A percentile compares a stretch with the other conserved stretches of the same genome.
Conservation (phyloP, 140 eudicot species). For the Stevia rebaudiana region DNA sequence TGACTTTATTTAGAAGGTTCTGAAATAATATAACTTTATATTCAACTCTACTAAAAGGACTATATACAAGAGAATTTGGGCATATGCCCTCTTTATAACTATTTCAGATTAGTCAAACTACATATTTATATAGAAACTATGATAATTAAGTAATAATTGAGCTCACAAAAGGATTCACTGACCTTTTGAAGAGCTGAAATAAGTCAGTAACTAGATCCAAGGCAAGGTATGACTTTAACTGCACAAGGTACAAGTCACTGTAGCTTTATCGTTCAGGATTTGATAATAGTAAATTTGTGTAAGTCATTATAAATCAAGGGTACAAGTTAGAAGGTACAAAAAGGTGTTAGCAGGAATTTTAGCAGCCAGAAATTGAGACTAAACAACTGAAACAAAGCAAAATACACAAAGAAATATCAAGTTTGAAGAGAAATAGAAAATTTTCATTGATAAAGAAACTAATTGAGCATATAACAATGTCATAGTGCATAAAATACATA, state of each 20-base stretch:
- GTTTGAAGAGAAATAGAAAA: neutral
- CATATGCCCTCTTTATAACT: constrained; percentile 12
- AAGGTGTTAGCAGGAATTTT: neutral
- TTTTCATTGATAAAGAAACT: neutral
- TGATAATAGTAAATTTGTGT: neutral
- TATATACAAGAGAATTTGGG: constrained; percentile 1
- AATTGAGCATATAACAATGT: neutral
- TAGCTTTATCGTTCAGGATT: constrained; percentile 9
- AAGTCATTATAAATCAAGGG: neutral
- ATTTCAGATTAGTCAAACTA: constrained; percentile 4
- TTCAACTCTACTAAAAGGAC: constrained; percentile 12
- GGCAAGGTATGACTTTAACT: neutral
- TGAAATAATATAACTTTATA: neutral
- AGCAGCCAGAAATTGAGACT: neutral
- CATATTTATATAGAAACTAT: constrained; percentile 6
- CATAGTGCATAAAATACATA: neutral
- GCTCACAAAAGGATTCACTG: constrained; percentile 14
- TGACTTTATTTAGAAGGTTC: constrained; percentile 14
- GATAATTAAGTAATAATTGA: neutral
- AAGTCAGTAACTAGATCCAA: neutral
- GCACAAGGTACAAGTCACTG: constrained; percentile 2
- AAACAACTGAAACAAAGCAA: neutral
- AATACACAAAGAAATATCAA: neutral
- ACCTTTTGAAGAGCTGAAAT: constrained; percentile 22
- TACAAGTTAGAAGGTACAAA: neutral